Percentiles rank a stretch among this genome's conserved stretches.
Evolutionary conservation across 352 stramenopile genomes (phyloP).

Genomic region (Pythium grandisporangium): DNA sequence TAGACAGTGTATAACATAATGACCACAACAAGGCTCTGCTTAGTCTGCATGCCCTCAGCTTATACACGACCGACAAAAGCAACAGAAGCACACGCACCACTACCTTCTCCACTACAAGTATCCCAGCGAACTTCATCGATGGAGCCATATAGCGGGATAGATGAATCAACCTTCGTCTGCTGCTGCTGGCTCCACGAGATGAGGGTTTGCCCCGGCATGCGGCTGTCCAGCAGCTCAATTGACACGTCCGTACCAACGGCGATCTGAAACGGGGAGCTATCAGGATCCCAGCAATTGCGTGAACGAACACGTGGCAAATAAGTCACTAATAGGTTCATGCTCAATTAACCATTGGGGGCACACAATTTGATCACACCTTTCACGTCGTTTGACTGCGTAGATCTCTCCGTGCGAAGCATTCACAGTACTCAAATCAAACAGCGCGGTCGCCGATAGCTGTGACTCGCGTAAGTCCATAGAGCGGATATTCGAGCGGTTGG

Average conservation of each 20-base stretch:
- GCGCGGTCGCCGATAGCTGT: slow-evolving; percentile 11
- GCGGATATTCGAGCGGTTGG: slow-evolving; percentile 25
- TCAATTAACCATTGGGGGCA: background rate
- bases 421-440: slow-evolving; percentile 42
- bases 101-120: background rate
- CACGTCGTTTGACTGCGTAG: slow-evolving; percentile 51
- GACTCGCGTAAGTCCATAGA: slow-evolving; percentile 44
- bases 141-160: slow-evolving; percentile 6
- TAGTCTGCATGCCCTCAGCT: too few species aligned
- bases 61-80: too few species aligned
- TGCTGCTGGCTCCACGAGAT: slow-evolving; percentile 46
- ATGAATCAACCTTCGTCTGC: too few species aligned
- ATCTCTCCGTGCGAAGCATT: slow-evolving; percentile 32
- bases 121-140: slow-evolving; percentile 8
- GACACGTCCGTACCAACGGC: slow-evolving; percentile 53
- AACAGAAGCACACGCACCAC: background rate
- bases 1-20: background rate
- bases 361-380: slow-evolving; percentile 20
- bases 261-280: slow-evolving; percentile 63
- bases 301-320: too few species aligned
- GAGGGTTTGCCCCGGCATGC: slow-evolving; percentile 48
- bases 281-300: background rate
- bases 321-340: too few species aligned
- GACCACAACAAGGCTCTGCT: too few species aligned
- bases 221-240: slow-evolving; percentile 58